These are phyloP conservation scores for Conticribra weissflogii DNA, from an alignment of 108 stramenopile species.

Conservation along the genomic window DNA sequence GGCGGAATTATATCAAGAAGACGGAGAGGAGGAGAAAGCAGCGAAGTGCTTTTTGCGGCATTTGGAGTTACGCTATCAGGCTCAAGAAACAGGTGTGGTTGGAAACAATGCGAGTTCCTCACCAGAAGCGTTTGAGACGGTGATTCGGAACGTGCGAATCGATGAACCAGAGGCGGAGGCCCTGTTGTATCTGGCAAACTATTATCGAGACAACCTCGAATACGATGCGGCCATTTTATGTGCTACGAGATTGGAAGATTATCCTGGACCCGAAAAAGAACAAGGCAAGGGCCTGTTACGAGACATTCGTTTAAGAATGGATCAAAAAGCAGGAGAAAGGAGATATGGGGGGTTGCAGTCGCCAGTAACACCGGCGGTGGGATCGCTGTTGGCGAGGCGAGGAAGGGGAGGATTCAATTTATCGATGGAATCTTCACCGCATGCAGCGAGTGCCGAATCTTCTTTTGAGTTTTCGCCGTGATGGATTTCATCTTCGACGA, in stretches of 20 bases:
- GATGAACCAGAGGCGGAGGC: constrained; percentile 92
- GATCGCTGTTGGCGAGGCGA: constrained; percentile 7
- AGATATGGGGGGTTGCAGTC: constrained; percentile 46
- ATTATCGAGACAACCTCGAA: constrained; percentile 79
- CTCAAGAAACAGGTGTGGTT: constrained; percentile 40
- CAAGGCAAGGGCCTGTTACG: constrained; percentile 91
- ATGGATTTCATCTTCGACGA: too few relatives aligned
- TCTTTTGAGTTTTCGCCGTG: constrained; percentile 57
- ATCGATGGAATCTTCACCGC: constrained; percentile 35
- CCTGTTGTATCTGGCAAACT: constrained; percentile 84
- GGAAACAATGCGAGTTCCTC: constrained; percentile 32
- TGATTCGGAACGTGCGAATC: constrained; percentile 71
- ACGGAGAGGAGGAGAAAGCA: constrained; percentile 85
- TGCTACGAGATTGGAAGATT: constrained; percentile 87
- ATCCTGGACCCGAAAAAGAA: constrained; percentile 94
- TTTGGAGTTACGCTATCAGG: constrained; percentile 77
- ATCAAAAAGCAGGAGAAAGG: constrained; percentile 47
- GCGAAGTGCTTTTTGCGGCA: constrained; percentile 91
- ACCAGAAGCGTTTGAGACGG: constrained; percentile 56
- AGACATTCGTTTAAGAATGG: constrained; percentile 82
- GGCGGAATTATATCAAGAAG: constrained; percentile 86
- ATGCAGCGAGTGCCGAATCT: constrained; percentile 32
- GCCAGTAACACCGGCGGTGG: constrained; percentile 22
- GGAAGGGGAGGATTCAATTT: constrained; percentile 16
- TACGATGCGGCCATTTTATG: constrained; percentile 80